Conservation (phyloP, 2,329 filamentous ascomycete species). For the Diplodia intermedia region DNA sequence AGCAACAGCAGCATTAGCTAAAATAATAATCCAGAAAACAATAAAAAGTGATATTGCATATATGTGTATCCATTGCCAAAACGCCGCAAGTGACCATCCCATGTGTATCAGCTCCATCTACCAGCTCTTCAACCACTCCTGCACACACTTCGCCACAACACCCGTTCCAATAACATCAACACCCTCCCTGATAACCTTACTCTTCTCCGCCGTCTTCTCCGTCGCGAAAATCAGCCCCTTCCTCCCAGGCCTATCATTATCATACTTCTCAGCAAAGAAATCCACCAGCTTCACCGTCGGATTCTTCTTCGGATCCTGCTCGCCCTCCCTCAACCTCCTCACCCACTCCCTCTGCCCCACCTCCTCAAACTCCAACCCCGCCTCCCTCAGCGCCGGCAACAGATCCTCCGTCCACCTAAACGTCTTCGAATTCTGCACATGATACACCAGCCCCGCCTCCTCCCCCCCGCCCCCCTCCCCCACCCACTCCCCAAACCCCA, state of each 20-base stretch:
- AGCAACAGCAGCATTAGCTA: no score
- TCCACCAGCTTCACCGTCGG: conserved; percentile 62
- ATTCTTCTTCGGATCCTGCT: conserved; percentile 53
- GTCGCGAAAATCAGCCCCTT: conserved; percentile 43
- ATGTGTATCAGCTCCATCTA: background rate
- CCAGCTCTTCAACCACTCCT: conserved; percentile 28
- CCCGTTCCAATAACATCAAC: conserved; percentile 30
- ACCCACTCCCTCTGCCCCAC: conserved; percentile 36
- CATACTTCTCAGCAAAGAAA: conserved; percentile 62
- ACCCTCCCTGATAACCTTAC: conserved; percentile 19
- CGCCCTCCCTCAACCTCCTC: conserved; percentile 45
- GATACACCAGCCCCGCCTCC: conserved; percentile 44
- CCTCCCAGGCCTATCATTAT: conserved; percentile 41
- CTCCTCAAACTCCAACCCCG: conserved; percentile 47
- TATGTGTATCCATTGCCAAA: background rate
- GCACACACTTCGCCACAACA: conserved; percentile 26
- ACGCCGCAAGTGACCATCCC: background rate
- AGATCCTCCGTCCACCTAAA: conserved; percentile 63
- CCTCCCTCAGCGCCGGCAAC: conserved; percentile 56
- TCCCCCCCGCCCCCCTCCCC: background rate
- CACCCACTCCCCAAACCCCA: conserved; percentile 5
- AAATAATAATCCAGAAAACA: background rate
- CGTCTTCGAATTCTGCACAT: conserved; percentile 58
- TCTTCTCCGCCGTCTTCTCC: conserved; percentile 29
- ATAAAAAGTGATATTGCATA: background rate